These are phyloP conservation scores for Hypomontagnella submonticulosa DNA, from an alignment of 495 filamentous ascomycete genomes.

Conservation along the genomic window DNA sequence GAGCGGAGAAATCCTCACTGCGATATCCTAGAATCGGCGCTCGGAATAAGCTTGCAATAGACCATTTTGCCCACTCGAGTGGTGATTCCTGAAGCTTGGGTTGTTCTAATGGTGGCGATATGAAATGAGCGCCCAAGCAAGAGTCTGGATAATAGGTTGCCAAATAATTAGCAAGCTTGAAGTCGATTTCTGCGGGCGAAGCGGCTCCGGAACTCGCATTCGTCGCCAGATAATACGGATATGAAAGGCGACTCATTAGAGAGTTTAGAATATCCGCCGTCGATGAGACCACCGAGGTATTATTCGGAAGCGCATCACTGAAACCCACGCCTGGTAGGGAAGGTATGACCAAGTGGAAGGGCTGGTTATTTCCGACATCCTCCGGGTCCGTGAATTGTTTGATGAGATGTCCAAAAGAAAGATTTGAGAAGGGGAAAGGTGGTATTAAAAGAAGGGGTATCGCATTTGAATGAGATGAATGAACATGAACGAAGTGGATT, in stretches of 20 bases:
- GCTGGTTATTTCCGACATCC: conserved; percentile 55
- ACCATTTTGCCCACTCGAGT: conserved; percentile 57
- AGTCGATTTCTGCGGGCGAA: conserved; percentile 59
- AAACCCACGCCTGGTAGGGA: conserved; percentile 81
- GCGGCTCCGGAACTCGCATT: conserved; percentile 49
- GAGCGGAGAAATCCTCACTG: conserved; percentile 51
- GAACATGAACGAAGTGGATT: conserved; percentile 68
- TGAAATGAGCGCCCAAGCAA: conserved; percentile 73
- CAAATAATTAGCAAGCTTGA: conserved; percentile 66
- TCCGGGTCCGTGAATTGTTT: conserved; percentile 63
- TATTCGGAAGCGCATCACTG: conserved; percentile 66
- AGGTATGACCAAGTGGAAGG: conserved; percentile 76
- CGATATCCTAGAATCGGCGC: conserved; percentile 55
- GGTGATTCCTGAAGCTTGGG: conserved; percentile 50
- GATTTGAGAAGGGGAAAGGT: conserved; percentile 76
- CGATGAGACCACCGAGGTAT: conserved; percentile 62
- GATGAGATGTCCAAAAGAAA: conserved; percentile 73
- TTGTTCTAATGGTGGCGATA: conserved; percentile 52
- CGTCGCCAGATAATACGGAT: conserved; percentile 69
- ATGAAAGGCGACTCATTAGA: conserved; percentile 74
- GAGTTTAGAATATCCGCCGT: conserved; percentile 71
- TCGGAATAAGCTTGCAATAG: conserved; percentile 53
- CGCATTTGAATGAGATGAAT: conserved; percentile 58
- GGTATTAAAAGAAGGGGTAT: conserved; percentile 72
- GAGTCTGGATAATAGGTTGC: conserved; percentile 63